Conservation (phyloP, 352 stramenopile genomes). For the Pythium rhizo-oryzae region DNA sequence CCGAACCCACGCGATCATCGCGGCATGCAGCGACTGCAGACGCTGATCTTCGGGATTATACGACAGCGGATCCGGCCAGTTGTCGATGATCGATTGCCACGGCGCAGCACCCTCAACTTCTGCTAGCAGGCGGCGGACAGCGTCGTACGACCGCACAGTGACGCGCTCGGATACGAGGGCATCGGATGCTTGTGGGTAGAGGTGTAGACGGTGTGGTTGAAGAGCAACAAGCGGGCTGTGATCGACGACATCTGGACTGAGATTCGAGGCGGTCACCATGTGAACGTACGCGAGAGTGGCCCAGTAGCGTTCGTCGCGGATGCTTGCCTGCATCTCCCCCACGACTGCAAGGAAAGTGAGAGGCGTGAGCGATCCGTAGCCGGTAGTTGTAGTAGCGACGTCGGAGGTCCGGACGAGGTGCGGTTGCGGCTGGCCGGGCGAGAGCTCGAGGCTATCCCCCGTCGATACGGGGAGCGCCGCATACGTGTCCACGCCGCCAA, state of each 20-base stretch:
- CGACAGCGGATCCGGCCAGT: neutral
- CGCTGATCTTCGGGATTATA: neutral
- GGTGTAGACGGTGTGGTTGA: neutral
- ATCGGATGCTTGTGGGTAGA: neutral
- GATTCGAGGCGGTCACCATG: neutral
- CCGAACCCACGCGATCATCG: neutral
- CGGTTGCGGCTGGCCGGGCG: neutral
- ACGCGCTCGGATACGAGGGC: neutral
- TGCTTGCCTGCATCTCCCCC: neutral
- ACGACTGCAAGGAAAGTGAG: neutral
- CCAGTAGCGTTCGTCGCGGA: neutral
- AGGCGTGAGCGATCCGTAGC: neutral
- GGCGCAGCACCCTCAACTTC: neutral
- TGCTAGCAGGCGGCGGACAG: neutral
- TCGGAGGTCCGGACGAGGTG: neutral
- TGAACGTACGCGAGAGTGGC: neutral
- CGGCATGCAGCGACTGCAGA: neutral
- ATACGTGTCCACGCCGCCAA: neutral
- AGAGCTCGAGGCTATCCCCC: neutral
- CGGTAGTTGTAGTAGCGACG: neutral
- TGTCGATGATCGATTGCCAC: neutral
- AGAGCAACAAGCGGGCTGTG: neutral
- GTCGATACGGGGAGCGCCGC: neutral
- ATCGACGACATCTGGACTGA: neutral
- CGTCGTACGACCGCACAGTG: neutral